Base-by-base conservation (phyloP, 768 basidiomycete genomes). In the Mycena polygramma region DNA sequence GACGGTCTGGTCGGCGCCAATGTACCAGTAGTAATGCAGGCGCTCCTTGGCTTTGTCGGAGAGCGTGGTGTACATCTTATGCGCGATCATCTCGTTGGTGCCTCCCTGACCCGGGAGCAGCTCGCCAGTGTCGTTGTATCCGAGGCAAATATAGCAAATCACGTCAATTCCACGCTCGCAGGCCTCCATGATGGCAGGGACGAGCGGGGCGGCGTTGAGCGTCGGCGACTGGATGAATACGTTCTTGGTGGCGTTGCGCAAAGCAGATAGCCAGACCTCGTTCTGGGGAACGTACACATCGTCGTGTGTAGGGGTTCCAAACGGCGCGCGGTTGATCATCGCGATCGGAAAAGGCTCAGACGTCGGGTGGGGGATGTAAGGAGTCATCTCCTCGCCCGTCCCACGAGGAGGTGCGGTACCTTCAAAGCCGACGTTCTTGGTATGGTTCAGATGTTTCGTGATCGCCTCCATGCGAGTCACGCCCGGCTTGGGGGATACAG, bases 181-280 rank as follows among this genome's bases (percentile, higher is more conserved):
- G 2, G 92, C 89, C 64, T 86, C 86, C 73, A 92, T 81, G 65
- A 89, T 81, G 11, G 86, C 89, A 19, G 86, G 81, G 24, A 92
- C 85, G 36, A 91, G 84, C 4, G 91, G 92, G 20, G 78, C 79
- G 5, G 92, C 91, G 69, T 93, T 93, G 68, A 92, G 86, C 10
- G 90, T 91, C 1, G 92, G 92, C 0, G 90, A 89, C 83, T 93
- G 92, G 64, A 93, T 90, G 80, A 93, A 91, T n/a, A 92, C 85
- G 58, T 79, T 86, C 74, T 85, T 85, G 76, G 85, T 79, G 10
- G 92, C 91, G 66, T 89, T 87, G 63, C 85, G 81, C 73, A 92
- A 83, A 3, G 84, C 91, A 24, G 89, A 87, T 48, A 93, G 83
- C 90, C 91, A 92, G 7, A 91, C 90, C 10, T 85, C 85, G 68